Conservation (phyloP, 2,329 filamentous ascomycete genomes). For the Paecilomyces fulvus region DNA sequence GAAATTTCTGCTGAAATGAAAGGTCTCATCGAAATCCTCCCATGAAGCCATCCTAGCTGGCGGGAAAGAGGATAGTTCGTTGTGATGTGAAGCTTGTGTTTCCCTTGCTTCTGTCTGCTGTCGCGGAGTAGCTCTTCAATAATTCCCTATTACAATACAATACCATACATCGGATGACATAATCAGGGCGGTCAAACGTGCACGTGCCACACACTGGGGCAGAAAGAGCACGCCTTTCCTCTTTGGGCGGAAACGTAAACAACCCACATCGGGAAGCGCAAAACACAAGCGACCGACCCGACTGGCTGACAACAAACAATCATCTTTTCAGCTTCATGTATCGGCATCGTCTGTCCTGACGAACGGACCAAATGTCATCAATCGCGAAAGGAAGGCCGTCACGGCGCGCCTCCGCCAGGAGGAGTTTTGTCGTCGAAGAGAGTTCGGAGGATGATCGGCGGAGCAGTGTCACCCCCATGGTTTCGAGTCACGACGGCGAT, state of each 20-base stretch:
- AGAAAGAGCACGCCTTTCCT: conserved; percentile 24
- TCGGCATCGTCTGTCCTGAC: conserved; percentile 9
- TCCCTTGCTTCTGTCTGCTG: neutral
- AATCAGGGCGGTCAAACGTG: conserved; percentile 16
- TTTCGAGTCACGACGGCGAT: conserved; percentile 39
- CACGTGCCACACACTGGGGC: conserved; percentile 21
- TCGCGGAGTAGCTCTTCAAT: neutral
- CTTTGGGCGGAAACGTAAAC: conserved; percentile 29
- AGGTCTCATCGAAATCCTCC: conserved; percentile 60
- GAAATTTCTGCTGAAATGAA: conserved; percentile 51
- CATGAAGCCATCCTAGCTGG: conserved; percentile 36
- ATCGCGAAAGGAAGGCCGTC: conserved; percentile 45
- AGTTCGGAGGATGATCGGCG: conserved; percentile 65
- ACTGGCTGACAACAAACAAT: conserved; percentile 3
- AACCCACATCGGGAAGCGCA: conserved; percentile 24
- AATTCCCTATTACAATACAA: conserved; percentile 1
- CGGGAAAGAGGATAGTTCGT: neutral
- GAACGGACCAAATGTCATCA: conserved; percentile 26
- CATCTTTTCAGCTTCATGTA: conserved; percentile 19
- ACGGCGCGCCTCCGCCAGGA: conserved; percentile 54
- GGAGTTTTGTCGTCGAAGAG: conserved; percentile 67
- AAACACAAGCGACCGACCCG: conserved; percentile 7
- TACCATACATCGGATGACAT: conserved; percentile 8
- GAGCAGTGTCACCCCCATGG: conserved; percentile 39
- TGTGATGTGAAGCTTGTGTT: neutral